phyloP scores from a whole-genome alignment of 1,284 basidiomycete species.

The Ustanciosporium gigantosporum region DNA sequence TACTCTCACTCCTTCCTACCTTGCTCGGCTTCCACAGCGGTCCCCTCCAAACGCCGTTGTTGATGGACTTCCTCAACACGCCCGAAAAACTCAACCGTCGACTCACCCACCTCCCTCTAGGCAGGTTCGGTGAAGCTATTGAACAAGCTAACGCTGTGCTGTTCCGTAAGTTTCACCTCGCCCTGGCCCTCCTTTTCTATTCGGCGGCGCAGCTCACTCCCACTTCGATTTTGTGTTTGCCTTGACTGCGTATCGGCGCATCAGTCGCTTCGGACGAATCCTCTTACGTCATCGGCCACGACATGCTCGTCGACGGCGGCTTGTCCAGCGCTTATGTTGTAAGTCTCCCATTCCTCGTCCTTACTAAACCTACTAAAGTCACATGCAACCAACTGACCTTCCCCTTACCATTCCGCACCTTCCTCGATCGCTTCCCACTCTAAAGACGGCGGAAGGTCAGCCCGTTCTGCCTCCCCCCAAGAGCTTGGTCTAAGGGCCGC shows the following conservation, averaged over 20 bases:
- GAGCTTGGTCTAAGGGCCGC: slow-evolving; percentile 22
- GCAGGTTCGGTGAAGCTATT: slow-evolving; percentile 92
- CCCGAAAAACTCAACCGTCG: slow-evolving; percentile 89
- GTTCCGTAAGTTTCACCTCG: slow-evolving; percentile 66
- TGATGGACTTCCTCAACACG: slow-evolving; percentile 99
- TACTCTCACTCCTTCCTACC: no score
- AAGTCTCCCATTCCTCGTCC: slow-evolving; percentile 1
- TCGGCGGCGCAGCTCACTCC: no score
- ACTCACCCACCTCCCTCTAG: slow-evolving; percentile 90
- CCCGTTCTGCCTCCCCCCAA: slow-evolving; percentile 31
- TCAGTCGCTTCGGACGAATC: slow-evolving; percentile 67
- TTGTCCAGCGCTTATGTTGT: slow-evolving; percentile 34
- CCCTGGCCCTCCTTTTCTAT: background rate
- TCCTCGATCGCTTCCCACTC: background rate
- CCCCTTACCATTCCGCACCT: no score
- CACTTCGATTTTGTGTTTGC: background rate
- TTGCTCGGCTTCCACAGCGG: slow-evolving; percentile 64
- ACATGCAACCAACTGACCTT: background rate
- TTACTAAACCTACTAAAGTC: background rate
- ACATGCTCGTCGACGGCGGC: slow-evolving; percentile 35
- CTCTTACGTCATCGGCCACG: slow-evolving; percentile 64
- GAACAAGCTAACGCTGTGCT: slow-evolving; percentile 89
- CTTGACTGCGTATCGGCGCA: no score
- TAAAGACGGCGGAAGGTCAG: slow-evolving; percentile 38
- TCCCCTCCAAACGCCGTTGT: slow-evolving; percentile 68